phyloP scores from a whole-genome alignment of 169 alveolate genomes.

The Plasmodium vivax region DNA sequence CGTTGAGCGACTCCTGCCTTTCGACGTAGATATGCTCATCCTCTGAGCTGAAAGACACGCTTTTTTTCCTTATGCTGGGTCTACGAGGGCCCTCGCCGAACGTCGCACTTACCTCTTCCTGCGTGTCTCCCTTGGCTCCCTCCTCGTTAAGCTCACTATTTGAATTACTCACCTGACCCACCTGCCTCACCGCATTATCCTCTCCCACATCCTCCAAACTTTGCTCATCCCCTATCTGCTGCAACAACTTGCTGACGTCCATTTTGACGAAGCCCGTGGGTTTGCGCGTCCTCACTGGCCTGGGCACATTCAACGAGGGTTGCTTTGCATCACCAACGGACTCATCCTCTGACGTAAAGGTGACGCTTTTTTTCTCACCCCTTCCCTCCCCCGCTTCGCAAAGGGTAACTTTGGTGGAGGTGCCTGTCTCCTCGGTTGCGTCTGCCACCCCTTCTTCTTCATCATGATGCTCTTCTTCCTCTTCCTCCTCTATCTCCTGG shows the following conservation, averaged over 20 bases:
- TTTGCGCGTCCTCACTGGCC: conserved; percentile 42
- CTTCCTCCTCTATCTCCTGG: conserved; percentile 36
- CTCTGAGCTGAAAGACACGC: conserved; percentile 34
- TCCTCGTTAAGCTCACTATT: not conserved
- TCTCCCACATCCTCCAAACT: not conserved
- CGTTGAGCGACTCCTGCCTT: not conserved
- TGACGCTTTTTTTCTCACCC: conserved; percentile 1
- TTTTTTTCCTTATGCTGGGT: not conserved
- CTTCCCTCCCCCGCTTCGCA: not conserved
- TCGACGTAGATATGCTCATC: conserved; percentile 19
- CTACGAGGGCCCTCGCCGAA: not conserved
- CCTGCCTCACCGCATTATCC: not conserved
- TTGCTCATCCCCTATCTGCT: conserved; percentile 43
- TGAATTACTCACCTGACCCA: not conserved
- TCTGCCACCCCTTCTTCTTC: not conserved
- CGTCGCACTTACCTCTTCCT: not conserved
- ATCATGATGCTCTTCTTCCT: not conserved
- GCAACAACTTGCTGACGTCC: conserved; percentile 14
- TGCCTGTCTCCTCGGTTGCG: not conserved
- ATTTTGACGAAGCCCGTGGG: conserved; percentile 57
- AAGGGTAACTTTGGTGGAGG: not conserved
- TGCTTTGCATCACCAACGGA: not conserved
- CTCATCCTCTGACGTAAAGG: conserved; percentile 8
- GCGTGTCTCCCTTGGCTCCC: not conserved
- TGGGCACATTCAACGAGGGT: not conserved